phyloP scores from a whole-genome alignment of 2,329 filamentous ascomycete genomes.

The Aureobasidium sp. region DNA sequence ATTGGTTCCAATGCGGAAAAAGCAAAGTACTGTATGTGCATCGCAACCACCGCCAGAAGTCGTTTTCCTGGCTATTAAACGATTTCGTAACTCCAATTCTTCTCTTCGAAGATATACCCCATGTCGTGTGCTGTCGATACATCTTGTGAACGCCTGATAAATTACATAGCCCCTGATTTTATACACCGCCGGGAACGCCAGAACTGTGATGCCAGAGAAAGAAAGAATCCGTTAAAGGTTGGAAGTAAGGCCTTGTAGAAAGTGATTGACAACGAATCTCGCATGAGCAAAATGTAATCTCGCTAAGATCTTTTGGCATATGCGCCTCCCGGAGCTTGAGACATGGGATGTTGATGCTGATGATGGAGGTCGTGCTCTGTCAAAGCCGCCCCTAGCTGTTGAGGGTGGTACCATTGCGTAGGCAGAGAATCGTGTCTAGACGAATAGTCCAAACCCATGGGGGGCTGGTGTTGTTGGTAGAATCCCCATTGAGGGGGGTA shows the following conservation, averaged over 20 bases:
- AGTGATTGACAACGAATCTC: not conserved
- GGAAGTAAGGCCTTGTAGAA: not conserved
- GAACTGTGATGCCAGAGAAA: not conserved
- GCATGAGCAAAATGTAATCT: not conserved
- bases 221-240: not conserved
- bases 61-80: not conserved
- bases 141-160: not conserved
- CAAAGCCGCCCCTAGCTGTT: constrained; percentile 1
- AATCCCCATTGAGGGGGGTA: constrained; percentile 14
- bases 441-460: constrained; percentile 6
- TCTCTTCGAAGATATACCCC: not conserved
- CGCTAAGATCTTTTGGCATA: constrained; percentile 10
- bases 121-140: constrained; percentile 8
- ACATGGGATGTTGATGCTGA: constrained; percentile 14
- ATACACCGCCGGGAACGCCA: constrained; percentile 1
- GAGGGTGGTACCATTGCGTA: constrained; percentile 14
- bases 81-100: not conserved
- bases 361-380: constrained; percentile 10
- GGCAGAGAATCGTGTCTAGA: constrained; percentile 11
- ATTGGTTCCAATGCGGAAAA: not conserved
- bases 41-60: not conserved
- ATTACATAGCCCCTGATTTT: not conserved
- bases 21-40: constrained; percentile 1
- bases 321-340: constrained; percentile 3
- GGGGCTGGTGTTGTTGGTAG: constrained; percentile 12